phyloP scores from a whole-genome alignment of 129 eudicot species.

The Chrysanthemum makinoi region DNA sequence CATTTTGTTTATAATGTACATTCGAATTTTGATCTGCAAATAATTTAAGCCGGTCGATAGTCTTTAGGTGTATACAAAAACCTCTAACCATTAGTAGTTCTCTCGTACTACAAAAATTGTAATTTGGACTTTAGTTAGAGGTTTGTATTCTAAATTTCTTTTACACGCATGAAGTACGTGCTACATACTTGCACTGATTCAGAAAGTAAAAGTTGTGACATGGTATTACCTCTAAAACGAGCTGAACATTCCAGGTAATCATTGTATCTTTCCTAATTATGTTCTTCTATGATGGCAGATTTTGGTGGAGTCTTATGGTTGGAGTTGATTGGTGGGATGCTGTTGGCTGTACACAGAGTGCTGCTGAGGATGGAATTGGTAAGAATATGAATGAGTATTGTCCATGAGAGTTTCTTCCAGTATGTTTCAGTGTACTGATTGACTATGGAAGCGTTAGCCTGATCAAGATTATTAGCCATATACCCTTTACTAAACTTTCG shows the following conservation, averaged over 20 bases:
- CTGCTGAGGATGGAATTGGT: conserved; percentile 99
- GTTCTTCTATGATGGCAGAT: conserved; percentile 42
- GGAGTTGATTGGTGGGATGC: conserved; percentile 99
- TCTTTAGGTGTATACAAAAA: not conserved
- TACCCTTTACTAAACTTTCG: not conserved
- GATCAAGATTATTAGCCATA: conserved; percentile 2
- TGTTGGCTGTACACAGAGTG: conserved; percentile 99
- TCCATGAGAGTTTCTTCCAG: not conserved
- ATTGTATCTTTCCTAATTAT: conserved; percentile 12
- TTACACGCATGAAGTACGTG: no score
- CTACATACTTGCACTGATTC: no score
- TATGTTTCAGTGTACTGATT: not conserved
- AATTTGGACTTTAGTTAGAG: no score
- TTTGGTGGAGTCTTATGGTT: conserved; percentile 99
- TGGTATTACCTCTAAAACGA: not conserved
- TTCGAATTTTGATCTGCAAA: not conserved
- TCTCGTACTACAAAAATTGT: no score
- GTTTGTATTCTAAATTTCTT: no score
- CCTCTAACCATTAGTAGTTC: no score
- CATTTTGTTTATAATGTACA: not conserved
- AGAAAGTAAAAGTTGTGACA: no score
- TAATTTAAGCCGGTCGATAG: not conserved
- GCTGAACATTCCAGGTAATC: not conserved
- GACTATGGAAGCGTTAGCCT: not conserved
- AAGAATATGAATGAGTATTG: conserved; percentile 24